phyloP scores from a whole-genome alignment of 306 rosid species.

The Malus fusca region DNA sequence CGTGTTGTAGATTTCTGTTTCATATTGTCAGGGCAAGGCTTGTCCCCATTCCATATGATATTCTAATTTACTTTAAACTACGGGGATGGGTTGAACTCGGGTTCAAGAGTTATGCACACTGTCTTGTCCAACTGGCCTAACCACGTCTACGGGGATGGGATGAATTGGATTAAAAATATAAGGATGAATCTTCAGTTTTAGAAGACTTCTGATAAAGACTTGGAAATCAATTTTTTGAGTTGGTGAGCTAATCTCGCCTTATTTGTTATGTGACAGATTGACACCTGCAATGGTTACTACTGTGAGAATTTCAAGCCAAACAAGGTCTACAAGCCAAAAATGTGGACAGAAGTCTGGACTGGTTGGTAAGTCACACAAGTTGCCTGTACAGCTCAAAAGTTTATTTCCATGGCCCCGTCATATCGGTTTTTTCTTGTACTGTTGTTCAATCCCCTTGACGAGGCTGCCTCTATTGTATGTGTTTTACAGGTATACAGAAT shows the following conservation, averaged over 20 bases:
- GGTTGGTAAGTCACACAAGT: constrained; percentile 63
- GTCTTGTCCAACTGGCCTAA: too few species aligned
- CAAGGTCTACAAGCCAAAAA: constrained; percentile 64
- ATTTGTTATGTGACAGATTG: constrained; percentile 45
- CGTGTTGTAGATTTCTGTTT: constrained; percentile 1
- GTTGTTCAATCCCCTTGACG: background rate
- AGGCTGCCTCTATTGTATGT: background rate
- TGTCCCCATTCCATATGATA: constrained; percentile 2
- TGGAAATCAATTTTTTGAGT: background rate
- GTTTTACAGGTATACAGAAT: constrained; percentile 66
- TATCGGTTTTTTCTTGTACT: background rate
- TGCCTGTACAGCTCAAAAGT: background rate
- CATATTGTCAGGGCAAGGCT: background rate
- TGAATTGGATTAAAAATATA: background rate
- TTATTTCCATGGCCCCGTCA: background rate
- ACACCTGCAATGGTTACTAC: constrained; percentile 86
- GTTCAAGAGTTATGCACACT: too few species aligned
- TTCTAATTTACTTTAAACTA: too few species aligned
- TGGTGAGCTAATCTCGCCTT: background rate
- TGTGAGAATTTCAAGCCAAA: constrained; percentile 81
- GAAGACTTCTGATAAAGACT: background rate
- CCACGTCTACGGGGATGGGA: background rate
- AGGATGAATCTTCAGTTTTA: background rate
- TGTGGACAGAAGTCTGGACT: constrained; percentile 98
- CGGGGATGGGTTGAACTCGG: too few species aligned